Base-by-base conservation (phyloP, 2,329 filamentous ascomycete species). In the Botryotinia globosa region DNA sequence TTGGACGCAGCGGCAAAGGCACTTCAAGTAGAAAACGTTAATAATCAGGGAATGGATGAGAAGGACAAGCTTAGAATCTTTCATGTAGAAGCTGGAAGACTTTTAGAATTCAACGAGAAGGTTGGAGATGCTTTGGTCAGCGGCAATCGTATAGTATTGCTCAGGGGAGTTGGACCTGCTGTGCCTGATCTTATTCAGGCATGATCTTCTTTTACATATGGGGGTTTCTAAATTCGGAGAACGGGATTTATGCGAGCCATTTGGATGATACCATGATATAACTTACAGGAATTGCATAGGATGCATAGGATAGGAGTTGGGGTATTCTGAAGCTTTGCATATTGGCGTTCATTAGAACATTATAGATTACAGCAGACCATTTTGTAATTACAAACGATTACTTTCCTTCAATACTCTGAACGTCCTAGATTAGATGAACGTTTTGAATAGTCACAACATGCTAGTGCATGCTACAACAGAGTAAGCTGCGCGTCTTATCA, bases 51-150 rank as follows among this genome's bases (percentile, higher is more conserved):
- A 0, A 88, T 87, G 4, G 87, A 91, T 20, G 93, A 97, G 83
- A 90, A 92, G 80, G 91, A 94, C 73, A 92, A 92, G 82, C 81
- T 99, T 76, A 85, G 96, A 14, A 90, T 99, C 0, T 99, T 97
- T 79, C 94, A 98, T 81, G 93, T 99, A 0, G 94, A 99, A 80
- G 93, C 92, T 0, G 96, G 96, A 0, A 85, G 94, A 73, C 82
- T 99, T 75, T 82, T 99, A 75, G 94, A 96, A 74, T 99, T 97
- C 79, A 90, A 88, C 37, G 94, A 98, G 82, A 94, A 95, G 84
- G 85, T 97, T 72, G 94, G 94, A 7, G 85, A 86, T 69, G 86
- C 86, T 42, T 85, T 97, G 73, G 88, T 89, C 76, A 94, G 88
- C 77, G 96, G 96, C 1, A 95, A 99, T 80, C 98, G 94, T 18